These are phyloP conservation scores for Coemansia erecta DNA, from an alignment of 192 early-diverging fungal species.

Conservation along the genomic window DNA sequence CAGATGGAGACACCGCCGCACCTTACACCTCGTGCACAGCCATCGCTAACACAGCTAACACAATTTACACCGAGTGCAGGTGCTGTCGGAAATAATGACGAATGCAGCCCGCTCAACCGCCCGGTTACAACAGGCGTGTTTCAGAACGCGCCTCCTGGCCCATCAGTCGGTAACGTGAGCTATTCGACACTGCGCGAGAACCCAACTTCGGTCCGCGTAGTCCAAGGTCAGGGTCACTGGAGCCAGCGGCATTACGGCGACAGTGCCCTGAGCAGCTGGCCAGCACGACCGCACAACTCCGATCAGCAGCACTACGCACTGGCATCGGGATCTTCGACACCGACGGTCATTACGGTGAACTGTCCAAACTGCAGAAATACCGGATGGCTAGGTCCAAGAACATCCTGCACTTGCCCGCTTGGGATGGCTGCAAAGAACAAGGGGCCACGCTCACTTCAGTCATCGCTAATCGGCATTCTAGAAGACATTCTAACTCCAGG, in stretches of 20 bases:
- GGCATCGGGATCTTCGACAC: not conserved
- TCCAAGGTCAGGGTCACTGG: slow-evolving; percentile 4
- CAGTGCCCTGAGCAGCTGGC: slow-evolving; percentile 16
- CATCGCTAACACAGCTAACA: slow-evolving; percentile 16
- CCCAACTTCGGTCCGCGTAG: slow-evolving; percentile 12
- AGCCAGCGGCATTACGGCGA: slow-evolving; percentile 9
- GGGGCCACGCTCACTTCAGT: slow-evolving; percentile 15
- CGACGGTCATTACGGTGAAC: slow-evolving; percentile 2
- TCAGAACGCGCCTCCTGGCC: slow-evolving; percentile 1
- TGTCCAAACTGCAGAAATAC: slow-evolving; percentile 34
- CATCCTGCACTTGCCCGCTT: slow-evolving; percentile 25
- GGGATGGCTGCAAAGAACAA: slow-evolving; percentile 11
- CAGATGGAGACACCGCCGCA: slow-evolving; percentile 29
- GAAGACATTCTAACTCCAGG: slow-evolving; percentile 28
- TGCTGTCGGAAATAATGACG: not conserved
- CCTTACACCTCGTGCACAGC: slow-evolving; percentile 17
- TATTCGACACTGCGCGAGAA: slow-evolving; percentile 25
- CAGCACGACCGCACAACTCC: not conserved
- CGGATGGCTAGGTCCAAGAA: slow-evolving; percentile 20
- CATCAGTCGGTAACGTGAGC: not conserved
- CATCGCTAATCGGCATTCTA: slow-evolving; percentile 28
- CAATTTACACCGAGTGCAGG: not conserved
- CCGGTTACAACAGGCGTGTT: slow-evolving; percentile 10
- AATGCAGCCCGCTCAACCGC: not conserved
- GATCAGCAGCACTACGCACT: not conserved